phyloP scores from a whole-genome alignment of 805 yeast genomes.

The Candida krabiensis region DNA sequence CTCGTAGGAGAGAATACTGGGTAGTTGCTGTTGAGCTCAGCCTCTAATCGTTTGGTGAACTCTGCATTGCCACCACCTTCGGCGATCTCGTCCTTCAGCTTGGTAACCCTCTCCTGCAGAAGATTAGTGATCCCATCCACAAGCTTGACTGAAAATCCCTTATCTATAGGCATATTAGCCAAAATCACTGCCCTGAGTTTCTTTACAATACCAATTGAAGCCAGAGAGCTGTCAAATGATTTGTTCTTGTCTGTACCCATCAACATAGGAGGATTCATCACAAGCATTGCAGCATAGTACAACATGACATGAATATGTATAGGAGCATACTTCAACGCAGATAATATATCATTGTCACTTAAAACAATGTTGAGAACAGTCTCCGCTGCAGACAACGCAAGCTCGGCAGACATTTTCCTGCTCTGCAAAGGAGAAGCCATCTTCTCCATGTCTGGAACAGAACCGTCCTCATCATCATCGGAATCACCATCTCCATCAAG shows the following conservation, averaged over 20 bases:
- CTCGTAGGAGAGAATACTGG: slow-evolving; percentile 15
- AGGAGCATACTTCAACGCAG: slow-evolving; percentile 61
- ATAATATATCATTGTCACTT: slow-evolving; percentile 56
- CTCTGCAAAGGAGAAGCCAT: slow-evolving; percentile 29
- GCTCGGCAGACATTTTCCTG: slow-evolving; percentile 35
- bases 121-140: slow-evolving; percentile 31
- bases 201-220: slow-evolving; percentile 43
- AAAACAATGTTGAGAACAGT: slow-evolving; percentile 59
- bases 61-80: slow-evolving; percentile 6
- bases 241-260: slow-evolving; percentile 19
- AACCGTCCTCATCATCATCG: slow-evolving; percentile 33
- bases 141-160: slow-evolving; percentile 46
- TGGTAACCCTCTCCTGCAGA: slow-evolving; percentile 28
- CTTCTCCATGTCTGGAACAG: slow-evolving; percentile 12
- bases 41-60: slow-evolving; percentile 17
- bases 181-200: slow-evolving; percentile 42
- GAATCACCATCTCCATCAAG: slow-evolving; percentile 29
- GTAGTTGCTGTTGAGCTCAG: slow-evolving; percentile 20
- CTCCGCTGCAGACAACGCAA: slow-evolving; percentile 63
- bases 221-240: slow-evolving; percentile 32
- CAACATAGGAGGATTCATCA: slow-evolving; percentile 48
- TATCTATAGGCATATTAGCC: slow-evolving; percentile 52
- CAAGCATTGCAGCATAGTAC: slow-evolving; percentile 61
- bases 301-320: slow-evolving; percentile 73
- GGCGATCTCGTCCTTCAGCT: slow-evolving; percentile 22